Conservation (phyloP, 2,329 filamentous ascomycete species). For the Xylogone sp. region DNA sequence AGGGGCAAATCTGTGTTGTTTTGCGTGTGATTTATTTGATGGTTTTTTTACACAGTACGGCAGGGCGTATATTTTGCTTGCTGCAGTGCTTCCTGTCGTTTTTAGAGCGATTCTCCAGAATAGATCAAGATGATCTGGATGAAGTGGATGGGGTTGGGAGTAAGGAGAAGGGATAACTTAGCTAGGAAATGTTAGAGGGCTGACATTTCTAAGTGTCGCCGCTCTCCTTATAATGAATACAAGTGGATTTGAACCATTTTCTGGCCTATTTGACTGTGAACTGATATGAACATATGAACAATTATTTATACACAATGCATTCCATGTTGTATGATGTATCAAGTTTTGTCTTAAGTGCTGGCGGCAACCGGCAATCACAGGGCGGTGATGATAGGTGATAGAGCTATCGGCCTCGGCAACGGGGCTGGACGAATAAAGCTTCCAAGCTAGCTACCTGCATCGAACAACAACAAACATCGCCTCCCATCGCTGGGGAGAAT, state of each 20-base stretch:
- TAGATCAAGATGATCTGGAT: constrained; percentile 10
- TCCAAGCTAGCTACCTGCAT: not conserved
- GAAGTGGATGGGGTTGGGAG: not conserved
- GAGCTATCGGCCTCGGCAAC: not conserved
- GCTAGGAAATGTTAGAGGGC: not conserved
- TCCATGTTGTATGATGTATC: not conserved
- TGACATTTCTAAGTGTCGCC: not conserved
- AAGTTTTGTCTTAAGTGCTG: not conserved
- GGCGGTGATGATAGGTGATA: not conserved
- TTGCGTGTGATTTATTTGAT: not conserved
- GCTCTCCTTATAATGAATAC: not conserved
- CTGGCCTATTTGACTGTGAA: too few relatives aligned
- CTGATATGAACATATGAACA: too few relatives aligned
- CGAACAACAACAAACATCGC: not conserved
- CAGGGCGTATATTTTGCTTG: constrained; percentile 6
- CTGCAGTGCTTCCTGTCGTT: constrained; percentile 15
- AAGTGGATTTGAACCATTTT: not conserved
- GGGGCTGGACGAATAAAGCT: not conserved
- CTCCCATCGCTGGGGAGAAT: not conserved
- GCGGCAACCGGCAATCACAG: not conserved
- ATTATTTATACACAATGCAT: not conserved
- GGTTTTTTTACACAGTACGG: constrained; percentile 10
- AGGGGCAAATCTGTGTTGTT: not conserved
- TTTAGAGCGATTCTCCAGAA: constrained; percentile 1
- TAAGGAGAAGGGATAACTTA: not conserved